These are phyloP conservation scores for Diplosphaera chodatii DNA, from an alignment of 139 green algal species.

Conservation along the genomic window DNA sequence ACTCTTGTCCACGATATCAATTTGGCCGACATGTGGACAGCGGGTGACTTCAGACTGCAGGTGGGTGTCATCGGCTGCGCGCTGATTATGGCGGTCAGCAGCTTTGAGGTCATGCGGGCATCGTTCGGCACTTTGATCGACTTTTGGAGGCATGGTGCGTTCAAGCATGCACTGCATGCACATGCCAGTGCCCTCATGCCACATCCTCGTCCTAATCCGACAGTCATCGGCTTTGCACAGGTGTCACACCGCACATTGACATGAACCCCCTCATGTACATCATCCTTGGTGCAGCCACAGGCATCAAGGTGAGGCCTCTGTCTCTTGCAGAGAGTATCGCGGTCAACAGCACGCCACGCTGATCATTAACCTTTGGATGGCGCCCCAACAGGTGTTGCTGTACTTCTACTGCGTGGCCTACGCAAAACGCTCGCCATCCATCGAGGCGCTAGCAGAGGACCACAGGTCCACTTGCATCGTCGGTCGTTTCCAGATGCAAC, in stretches of 20 bases:
- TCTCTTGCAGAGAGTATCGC: too few species aligned
- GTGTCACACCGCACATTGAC: constrained; percentile 34
- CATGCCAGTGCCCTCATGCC: background rate
- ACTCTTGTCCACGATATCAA: too few species aligned
- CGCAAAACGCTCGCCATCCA: constrained; percentile 8
- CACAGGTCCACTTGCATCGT: too few species aligned
- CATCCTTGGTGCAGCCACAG: constrained; percentile 51
- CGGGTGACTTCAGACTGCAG: too few species aligned
- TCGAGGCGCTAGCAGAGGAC: constrained; percentile 12
- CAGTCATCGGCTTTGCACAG: too few species aligned
- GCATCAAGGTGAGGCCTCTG: too few species aligned
- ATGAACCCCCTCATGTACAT: constrained; percentile 44
- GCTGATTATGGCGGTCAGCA: constrained; percentile 56
- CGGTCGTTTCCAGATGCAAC: too few species aligned
- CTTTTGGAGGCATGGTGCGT: constrained; percentile 23
- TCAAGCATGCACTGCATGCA: background rate
- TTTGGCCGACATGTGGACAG: too few species aligned
- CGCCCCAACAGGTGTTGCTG: constrained; percentile 46
- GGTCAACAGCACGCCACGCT: too few species aligned
- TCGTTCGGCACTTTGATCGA: constrained; percentile 16
- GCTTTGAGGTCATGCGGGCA: constrained; percentile 47
- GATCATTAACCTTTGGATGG: too few species aligned
- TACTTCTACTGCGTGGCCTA: constrained; percentile 26
- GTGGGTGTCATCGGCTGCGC: too few species aligned
- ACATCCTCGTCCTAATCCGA: too few species aligned